These are phyloP conservation scores for Daedaleopsis nitida DNA, from an alignment of 768 basidiomycete genomes.

Conservation along the genomic window DNA sequence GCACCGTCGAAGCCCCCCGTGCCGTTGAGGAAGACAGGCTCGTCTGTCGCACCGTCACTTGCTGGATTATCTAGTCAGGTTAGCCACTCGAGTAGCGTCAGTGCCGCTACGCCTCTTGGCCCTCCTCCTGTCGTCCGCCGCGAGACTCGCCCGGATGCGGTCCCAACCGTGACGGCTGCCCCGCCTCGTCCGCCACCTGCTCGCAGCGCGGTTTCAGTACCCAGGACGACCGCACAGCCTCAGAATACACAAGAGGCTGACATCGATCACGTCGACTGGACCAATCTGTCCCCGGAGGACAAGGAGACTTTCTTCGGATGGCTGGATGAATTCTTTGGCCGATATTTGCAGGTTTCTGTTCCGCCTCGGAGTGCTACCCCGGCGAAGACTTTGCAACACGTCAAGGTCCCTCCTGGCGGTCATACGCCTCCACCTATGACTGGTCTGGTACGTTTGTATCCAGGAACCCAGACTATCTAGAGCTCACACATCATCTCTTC, in stretches of 20 bases:
- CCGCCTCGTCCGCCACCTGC: background rate
- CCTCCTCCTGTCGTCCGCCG: conserved; percentile 17
- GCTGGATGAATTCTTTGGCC: conserved; percentile 81
- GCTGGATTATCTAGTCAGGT: background rate
- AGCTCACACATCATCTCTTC: too few relatives aligned
- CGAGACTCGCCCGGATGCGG: conserved; percentile 12
- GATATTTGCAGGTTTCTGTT: conserved; percentile 34
- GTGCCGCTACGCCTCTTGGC: background rate
- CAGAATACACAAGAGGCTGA: conserved; percentile 7
- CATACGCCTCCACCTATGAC: conserved; percentile 1
- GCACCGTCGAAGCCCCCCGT: conserved; percentile 3
- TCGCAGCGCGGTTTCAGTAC: background rate
- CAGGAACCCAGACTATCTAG: too few relatives aligned
- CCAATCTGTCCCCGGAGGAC: conserved; percentile 64
- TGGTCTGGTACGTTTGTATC: conserved; percentile 4
- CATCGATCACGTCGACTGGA: conserved; percentile 60
- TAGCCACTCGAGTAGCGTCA: conserved; percentile 2
- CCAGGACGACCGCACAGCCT: conserved; percentile 4
- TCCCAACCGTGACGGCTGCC: background rate
- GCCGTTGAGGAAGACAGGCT: background rate
- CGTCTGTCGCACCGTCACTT: background rate
- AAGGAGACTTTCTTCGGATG: conserved; percentile 75
- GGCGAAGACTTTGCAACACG: background rate
- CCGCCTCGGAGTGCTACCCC: conserved; percentile 5
- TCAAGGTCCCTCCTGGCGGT: conserved; percentile 15